Base-by-base conservation (phyloP, 1,284 basidiomycete species). In the Leccinum pachyderme region DNA sequence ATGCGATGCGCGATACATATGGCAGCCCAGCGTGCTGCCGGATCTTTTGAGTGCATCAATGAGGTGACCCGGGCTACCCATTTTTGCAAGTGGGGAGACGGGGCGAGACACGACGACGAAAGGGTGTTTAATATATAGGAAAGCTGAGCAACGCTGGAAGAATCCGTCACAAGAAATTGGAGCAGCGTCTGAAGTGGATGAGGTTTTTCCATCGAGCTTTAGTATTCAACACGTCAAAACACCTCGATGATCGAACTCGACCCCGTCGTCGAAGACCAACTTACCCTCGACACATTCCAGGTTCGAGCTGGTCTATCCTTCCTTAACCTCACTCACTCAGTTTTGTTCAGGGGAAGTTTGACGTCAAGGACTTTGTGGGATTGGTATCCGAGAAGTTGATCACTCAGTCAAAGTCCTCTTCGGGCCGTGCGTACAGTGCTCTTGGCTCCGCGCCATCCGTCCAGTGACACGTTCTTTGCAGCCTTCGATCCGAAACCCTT, bases 401-500 rank as follows among this genome's bases (percentile, higher is more conserved):
- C 53, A 73, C 84, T 18, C 83, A 90, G 61, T 95, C 93, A 44
- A 92, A 93, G 69, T 81, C 81, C 24, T 84, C 86, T 63, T 78
- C 92, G 22, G 93, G 91, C 49, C 91, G 93, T 95, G 74, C 63
- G 92, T 83, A 13, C 33, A 27, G 18, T 55, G 15, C 27, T n/a
- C 49, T 33, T 12, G 41, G 44, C 49, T 18, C 33, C 2, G 27
- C 28, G 15, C 27, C 33, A 18, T 28, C 25, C 24, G 13, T 29
- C 43, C 3, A 28, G 31, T 59, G 52, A 63, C 56, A 48, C 56
- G 31, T 50, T 52, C 27, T 58, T 33, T 32, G 41, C 62, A 95
- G 94, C 95, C 2, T 98, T 98, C 71, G 88, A 98, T 68, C 93
- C 96, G 0, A 84, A 88, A 62, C 94, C 97, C 0, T 98, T 98